phyloP scores from a whole-genome alignment of 2,329 filamentous ascomycete species.

The Claviceps africana region DNA sequence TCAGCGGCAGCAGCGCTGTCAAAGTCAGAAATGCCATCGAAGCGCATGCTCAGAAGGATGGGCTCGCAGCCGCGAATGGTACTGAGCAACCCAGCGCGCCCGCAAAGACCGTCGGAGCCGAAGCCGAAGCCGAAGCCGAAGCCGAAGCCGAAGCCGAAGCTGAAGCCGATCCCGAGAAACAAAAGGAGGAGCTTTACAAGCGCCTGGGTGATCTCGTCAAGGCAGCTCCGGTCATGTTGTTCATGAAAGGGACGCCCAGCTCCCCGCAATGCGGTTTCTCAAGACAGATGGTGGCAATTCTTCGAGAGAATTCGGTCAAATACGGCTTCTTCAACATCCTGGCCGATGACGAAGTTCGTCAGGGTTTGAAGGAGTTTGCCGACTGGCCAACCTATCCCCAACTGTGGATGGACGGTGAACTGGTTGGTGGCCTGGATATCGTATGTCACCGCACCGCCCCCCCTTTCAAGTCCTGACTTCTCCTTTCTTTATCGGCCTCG shows the following conservation, averaged over 20 bases:
- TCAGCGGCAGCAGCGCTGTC: conserved; percentile 79
- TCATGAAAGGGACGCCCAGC: conserved; percentile 93
- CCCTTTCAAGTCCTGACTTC: no score
- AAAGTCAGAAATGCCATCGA: conserved; percentile 81
- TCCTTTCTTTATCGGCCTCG: neutral
- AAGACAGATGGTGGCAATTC: conserved; percentile 69
- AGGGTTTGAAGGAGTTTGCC: conserved; percentile 92
- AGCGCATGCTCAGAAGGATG: conserved; percentile 48
- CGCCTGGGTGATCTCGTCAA: conserved; percentile 76
- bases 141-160: no score
- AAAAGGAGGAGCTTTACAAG: conserved; percentile 74
- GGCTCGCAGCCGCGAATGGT: conserved; percentile 22
- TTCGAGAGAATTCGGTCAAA: conserved; percentile 81
- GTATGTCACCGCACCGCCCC: conserved; percentile 51
- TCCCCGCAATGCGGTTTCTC: conserved; percentile 87
- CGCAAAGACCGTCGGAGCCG: conserved; percentile 33
- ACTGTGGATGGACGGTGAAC: conserved; percentile 77
- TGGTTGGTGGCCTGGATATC: conserved; percentile 90
- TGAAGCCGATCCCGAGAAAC: conserved; percentile 36
- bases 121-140: no score
- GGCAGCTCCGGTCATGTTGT: conserved; percentile 94
- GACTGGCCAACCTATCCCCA: conserved; percentile 98
- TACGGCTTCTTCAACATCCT: conserved; percentile 99
- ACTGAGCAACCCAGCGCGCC: conserved; percentile 23
- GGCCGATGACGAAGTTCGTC: conserved; percentile 90